Evolutionary conservation across 805 yeast genomes (phyloP), one percentile per base, ranked within the genome.

Genomic region (Pichia nakasei): DNA sequence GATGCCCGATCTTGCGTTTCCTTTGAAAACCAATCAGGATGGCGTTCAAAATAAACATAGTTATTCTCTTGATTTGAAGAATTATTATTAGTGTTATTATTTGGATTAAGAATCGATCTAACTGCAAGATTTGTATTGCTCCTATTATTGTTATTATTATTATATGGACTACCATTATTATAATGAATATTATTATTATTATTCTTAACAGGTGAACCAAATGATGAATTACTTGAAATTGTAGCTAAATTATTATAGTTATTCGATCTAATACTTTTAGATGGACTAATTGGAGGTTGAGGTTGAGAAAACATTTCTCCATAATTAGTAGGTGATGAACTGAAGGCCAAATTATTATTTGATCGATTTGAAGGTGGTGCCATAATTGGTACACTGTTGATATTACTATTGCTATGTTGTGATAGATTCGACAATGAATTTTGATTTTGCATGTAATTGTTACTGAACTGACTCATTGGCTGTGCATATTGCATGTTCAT

Each of bases 1-100:
- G 94, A 80, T 0, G 96, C 87, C 53, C 78, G 80, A 54, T 88
- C 96, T 54, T 84, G 94, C 0, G 93, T 72, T 7, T 72, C 56
- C 52, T 82, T 80, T n/a, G 84, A 74, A 54, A 87, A 71, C 54
- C 74, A 65, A 50, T 83, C 88, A 1, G 96, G 96, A 54, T 84
- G 87, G 46, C 96, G 75, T 52, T 81, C 87, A 64, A 88, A 83
- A 54, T 77, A 73, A 48, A 82, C 85, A 53, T 80, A 79, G 45
- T 78, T 78, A 9, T 59, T 55, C 11, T 38, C 40, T 22, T 40
- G 44, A 11, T 15, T 45, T 26, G 49, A 24, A 48, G 32, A 3
- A 15, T 8, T 27, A 52, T 24, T 22, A 45, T 11, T 20, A 34
- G 52, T 24, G 47, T 13, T 12, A 12, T 27, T 15, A 29, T 29